Percentiles rank a stretch among this genome's conserved stretches.
Evolutionary conservation across 805 yeast genomes (phyloP).

Genomic region (Yarrowia sp.): DNA sequence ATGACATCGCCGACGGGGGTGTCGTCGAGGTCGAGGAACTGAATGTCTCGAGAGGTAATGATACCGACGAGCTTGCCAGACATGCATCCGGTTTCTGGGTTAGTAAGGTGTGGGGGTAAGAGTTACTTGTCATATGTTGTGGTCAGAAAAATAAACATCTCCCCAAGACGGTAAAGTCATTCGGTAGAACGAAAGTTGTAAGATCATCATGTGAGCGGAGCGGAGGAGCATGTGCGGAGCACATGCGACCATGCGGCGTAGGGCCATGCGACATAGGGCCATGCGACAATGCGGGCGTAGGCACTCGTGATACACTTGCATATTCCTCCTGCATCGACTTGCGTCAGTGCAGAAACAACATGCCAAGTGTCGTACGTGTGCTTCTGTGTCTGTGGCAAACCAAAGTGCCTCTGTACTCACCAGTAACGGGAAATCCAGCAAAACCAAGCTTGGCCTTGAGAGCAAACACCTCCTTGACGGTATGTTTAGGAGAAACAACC

Average conservation of each 20-base stretch:
- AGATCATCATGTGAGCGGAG: constrained; percentile 36
- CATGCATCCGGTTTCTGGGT: constrained; percentile 73
- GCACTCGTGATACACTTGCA: too few species aligned
- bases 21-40: constrained; percentile 76
- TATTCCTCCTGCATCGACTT: too few species aligned
- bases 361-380: too few species aligned
- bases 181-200: constrained; percentile 99
- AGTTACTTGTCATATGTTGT: neutral
- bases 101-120: neutral
- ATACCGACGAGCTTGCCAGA: constrained; percentile 93
- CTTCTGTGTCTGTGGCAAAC: too few species aligned
- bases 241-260: too few species aligned
- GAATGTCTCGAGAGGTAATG: constrained; percentile 94
- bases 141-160: constrained; percentile 44
- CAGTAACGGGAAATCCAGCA: constrained; percentile 98
- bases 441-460: constrained; percentile 78
- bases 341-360: too few species aligned
- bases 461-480: constrained; percentile 76
- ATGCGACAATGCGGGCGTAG: too few species aligned
- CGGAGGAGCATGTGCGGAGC: too few species aligned
- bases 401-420: constrained; percentile 57
- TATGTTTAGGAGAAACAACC: constrained; percentile 69
- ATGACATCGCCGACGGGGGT: constrained; percentile 71
- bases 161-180: constrained; percentile 97
- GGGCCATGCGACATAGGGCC: too few species aligned